Evolutionary conservation across 108 stramenopile genomes (phyloP).

Genomic region (Cylindrotheca fusiformis): DNA sequence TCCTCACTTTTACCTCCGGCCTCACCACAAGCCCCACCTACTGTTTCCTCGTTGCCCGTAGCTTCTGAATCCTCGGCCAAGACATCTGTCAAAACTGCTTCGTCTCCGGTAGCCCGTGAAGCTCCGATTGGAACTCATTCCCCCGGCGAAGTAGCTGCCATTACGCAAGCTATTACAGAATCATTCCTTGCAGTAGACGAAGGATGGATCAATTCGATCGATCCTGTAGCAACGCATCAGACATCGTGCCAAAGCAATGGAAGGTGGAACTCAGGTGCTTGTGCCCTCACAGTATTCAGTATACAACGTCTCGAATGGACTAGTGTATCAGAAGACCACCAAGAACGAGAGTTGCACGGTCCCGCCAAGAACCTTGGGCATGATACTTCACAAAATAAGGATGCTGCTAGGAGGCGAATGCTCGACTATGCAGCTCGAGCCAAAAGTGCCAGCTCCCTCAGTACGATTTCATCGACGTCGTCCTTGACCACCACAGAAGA

Average conservation of each 20-base stretch:
- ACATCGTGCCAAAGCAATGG: slow-evolving; percentile 79
- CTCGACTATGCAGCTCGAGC: slow-evolving; percentile 66
- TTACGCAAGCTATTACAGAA: slow-evolving; percentile 70
- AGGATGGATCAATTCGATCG: slow-evolving; percentile 86
- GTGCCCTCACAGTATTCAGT: slow-evolving; percentile 72
- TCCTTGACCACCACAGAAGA: slow-evolving; percentile 62
- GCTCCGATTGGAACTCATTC: slow-evolving; percentile 65
- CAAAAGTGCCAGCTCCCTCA: slow-evolving; percentile 70
- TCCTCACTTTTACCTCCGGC: slow-evolving; percentile 13
- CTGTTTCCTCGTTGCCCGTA: slow-evolving; percentile 17
- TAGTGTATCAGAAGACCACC: slow-evolving; percentile 28
- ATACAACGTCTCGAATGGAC: slow-evolving; percentile 80
- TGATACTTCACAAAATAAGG: slow-evolving; percentile 73
- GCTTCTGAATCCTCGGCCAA: slow-evolving; percentile 61
- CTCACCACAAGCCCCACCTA: not conserved
- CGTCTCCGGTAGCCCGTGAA: slow-evolving; percentile 43
- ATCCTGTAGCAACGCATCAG: slow-evolving; percentile 78
- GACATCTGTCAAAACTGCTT: slow-evolving; percentile 68
- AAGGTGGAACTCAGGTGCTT: slow-evolving; percentile 86
- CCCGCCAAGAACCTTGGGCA: slow-evolving; percentile 44
- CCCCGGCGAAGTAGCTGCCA: slow-evolving; percentile 62
- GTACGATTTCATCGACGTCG: slow-evolving; percentile 66
- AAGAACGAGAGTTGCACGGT: slow-evolving; percentile 41
- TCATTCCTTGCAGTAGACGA: slow-evolving; percentile 82
- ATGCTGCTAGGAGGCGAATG: slow-evolving; percentile 71